phyloP scores from a whole-genome alignment of 1,284 basidiomycete genomes.

The Rhodotorula sp. region DNA sequence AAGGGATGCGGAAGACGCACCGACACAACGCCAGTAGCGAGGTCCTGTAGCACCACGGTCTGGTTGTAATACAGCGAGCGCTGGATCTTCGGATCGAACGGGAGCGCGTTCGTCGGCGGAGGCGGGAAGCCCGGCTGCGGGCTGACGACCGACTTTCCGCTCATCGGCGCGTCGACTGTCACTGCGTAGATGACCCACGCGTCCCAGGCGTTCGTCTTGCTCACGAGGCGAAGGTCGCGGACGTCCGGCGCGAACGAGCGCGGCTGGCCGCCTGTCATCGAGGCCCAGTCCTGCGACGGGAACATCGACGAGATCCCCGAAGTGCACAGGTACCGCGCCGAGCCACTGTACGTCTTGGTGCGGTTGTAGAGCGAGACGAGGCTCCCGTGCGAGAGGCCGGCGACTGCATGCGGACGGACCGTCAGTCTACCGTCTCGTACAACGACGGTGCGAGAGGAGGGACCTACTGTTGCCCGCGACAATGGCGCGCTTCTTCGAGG shows the following conservation, averaged over 20 bases:
- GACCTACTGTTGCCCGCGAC: slow-evolving; percentile 51
- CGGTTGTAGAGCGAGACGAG: slow-evolving; percentile 95
- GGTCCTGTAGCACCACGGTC: slow-evolving; percentile 89
- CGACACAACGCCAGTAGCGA: slow-evolving; percentile 88
- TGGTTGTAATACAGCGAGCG: slow-evolving; percentile 89
- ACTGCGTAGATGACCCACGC: slow-evolving; percentile 82
- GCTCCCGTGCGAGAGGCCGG: slow-evolving; percentile 92
- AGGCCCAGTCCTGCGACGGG: slow-evolving; percentile 81
- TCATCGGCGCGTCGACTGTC: slow-evolving; percentile 69
- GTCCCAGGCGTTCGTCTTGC: slow-evolving; percentile 61
- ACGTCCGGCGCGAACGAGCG: slow-evolving; percentile 54
- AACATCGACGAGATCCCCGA: slow-evolving; percentile 85
- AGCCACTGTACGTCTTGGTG: slow-evolving; percentile 72
- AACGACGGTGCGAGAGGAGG: neutral
- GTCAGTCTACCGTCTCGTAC: neutral
- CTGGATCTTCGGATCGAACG: slow-evolving; percentile 59
- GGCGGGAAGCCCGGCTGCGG: slow-evolving; percentile 64
- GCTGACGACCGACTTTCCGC: slow-evolving; percentile 66
- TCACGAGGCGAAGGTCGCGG: slow-evolving; percentile 50
- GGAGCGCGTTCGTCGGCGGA: slow-evolving; percentile 82
- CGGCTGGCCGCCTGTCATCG: slow-evolving; percentile 74
- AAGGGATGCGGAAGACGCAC: neutral
- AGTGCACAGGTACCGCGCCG: slow-evolving; percentile 85
- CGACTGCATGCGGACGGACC: slow-evolving; percentile 53
- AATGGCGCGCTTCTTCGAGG: slow-evolving; percentile 83